Conservation (phyloP, 257 asterid genomes). For the Verbascum thapsus region DNA sequence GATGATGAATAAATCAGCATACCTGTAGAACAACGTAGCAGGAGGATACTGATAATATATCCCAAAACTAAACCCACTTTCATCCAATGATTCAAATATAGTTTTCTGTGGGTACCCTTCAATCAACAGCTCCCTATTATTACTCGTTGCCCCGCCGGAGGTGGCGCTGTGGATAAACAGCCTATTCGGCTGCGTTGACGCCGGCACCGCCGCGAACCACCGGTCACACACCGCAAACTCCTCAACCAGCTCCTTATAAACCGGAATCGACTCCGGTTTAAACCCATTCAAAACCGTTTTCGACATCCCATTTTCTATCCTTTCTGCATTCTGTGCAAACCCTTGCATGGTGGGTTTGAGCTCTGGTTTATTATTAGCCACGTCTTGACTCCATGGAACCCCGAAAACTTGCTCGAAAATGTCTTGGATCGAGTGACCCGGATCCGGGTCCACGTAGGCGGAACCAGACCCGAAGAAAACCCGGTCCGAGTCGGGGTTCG, state of each 20-base stretch:
- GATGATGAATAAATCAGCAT: neutral
- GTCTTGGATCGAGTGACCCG: slow-evolving; percentile 76
- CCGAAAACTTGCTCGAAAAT: slow-evolving; percentile 61
- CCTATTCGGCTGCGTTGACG: slow-evolving; percentile 81
- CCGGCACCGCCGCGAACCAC: slow-evolving; percentile 78
- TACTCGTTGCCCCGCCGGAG: slow-evolving; percentile 56
- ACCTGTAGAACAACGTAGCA: slow-evolving; percentile 64
- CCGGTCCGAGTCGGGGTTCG: slow-evolving; percentile 33
- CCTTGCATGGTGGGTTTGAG: slow-evolving; percentile 57
- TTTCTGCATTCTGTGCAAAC: slow-evolving; percentile 65
- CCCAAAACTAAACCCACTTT: slow-evolving; percentile 55
- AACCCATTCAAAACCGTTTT: slow-evolving; percentile 67
- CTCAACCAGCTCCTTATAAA: slow-evolving; percentile 51
- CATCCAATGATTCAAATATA: slow-evolving; percentile 69
- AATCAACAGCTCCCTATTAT: slow-evolving; percentile 39
- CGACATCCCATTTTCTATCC: slow-evolving; percentile 44
- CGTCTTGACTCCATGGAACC: slow-evolving; percentile 41
- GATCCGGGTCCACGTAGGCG: slow-evolving; percentile 51
- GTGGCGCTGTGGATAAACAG: slow-evolving; percentile 72
- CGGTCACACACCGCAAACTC: slow-evolving; percentile 76
- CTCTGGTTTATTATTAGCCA: slow-evolving; percentile 4
- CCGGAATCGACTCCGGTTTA: slow-evolving; percentile 53
- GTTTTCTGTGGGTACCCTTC: slow-evolving; percentile 73
- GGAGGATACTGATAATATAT: slow-evolving; percentile 74
- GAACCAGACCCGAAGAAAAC: slow-evolving; percentile 35